Conservation (phyloP, 108 stramenopile species). For the Cyclotella atomus region DNA sequence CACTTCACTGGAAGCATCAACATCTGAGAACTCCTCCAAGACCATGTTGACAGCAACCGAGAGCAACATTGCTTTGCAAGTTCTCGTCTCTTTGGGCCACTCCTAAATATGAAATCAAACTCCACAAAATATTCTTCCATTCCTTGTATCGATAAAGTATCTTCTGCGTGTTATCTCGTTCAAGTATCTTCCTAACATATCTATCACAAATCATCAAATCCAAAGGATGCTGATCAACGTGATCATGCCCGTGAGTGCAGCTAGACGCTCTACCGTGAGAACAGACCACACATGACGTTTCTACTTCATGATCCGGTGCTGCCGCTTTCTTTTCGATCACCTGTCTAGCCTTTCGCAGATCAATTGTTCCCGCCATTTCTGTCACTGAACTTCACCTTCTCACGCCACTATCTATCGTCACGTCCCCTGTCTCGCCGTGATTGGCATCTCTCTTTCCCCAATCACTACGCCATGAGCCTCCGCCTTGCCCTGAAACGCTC, state of each 20-base stretch:
- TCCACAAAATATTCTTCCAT: background rate
- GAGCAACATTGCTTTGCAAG: background rate
- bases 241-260: background rate
- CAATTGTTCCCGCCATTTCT: background rate
- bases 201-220: background rate
- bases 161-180: background rate
- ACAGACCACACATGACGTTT: background rate
- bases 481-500: no score
- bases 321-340: background rate
- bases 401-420: no score
- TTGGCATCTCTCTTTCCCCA: no score
- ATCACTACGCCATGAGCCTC: no score
- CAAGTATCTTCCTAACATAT: background rate
- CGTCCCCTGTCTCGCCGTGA: no score
- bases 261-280: background rate
- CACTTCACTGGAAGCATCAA: background rate
- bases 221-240: background rate
- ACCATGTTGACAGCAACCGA: background rate
- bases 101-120: background rate
- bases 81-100: background rate
- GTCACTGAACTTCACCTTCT: no score
- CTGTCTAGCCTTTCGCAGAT: background rate
- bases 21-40: background rate
- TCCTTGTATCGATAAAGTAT: background rate
- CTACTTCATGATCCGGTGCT: background rate